phyloP scores from a whole-genome alignment of 495 filamentous ascomycete genomes.

The Aspergillus diversus region DNA sequence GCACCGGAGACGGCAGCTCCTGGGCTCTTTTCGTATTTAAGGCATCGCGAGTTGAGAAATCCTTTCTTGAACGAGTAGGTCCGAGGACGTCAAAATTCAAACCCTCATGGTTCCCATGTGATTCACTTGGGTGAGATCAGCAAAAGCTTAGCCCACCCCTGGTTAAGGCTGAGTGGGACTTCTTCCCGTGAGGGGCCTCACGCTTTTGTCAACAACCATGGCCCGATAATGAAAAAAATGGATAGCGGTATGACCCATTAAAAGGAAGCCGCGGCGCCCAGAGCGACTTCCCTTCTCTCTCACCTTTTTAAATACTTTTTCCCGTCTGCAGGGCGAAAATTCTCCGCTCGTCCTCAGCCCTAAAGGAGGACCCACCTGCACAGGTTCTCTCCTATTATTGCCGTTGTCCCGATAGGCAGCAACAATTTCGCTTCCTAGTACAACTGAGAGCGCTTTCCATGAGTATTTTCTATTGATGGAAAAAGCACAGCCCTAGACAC shows the following conservation, averaged over 20 bases:
- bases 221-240: background rate
- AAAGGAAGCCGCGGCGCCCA: background rate
- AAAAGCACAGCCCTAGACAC: conserved; percentile 19
- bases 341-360: background rate
- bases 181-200: background rate
- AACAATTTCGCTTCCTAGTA: background rate
- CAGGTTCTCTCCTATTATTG: background rate
- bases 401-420: conserved; percentile 2
- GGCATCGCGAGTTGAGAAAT: no score
- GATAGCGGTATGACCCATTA: background rate
- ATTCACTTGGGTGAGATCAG: conserved; percentile 1
- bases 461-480: conserved; percentile 21
- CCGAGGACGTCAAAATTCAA: no score
- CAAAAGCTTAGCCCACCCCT: conserved; percentile 18
- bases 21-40: no score
- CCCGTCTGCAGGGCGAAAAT: background rate
- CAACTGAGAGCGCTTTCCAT: background rate
- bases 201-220: background rate
- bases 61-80: no score
- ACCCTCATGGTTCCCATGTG: background rate
- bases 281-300: background rate
- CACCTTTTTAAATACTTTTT: background rate
- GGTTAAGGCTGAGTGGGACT: conserved; percentile 18
- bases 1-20: no score
- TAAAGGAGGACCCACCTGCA: background rate